Percentiles rank a stretch among this genome's conserved stretches.
Evolutionary conservation across 1,139 yeast genomes (phyloP).

Genomic region (Sugiyamaella neomexicana): DNA sequence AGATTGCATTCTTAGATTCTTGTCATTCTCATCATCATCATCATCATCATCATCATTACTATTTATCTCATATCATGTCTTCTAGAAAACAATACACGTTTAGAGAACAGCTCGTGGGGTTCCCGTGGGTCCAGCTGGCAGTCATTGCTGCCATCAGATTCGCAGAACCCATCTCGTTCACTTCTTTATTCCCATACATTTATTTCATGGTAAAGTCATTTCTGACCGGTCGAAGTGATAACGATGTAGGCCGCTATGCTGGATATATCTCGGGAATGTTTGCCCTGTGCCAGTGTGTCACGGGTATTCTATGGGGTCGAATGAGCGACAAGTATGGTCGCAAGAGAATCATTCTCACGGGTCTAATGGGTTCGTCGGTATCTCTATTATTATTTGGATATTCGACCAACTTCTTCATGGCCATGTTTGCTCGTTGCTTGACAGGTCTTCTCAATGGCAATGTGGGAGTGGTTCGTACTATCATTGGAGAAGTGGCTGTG

Average conservation of each 20-base stretch:
- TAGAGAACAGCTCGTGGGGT: slow-evolving; percentile 30
- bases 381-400: slow-evolving; percentile 56
- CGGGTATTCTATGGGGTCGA: slow-evolving; percentile 61
- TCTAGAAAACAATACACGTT: slow-evolving; percentile 24
- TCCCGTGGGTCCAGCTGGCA: slow-evolving; percentile 46
- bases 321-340: slow-evolving; percentile 58
- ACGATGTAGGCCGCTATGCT: slow-evolving; percentile 56
- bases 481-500: slow-evolving; percentile 58
- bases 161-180: slow-evolving; percentile 63
- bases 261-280: slow-evolving; percentile 60
- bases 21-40: not conserved
- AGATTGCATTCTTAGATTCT: not conserved
- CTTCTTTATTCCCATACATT: slow-evolving; percentile 63
- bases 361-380: slow-evolving; percentile 52
- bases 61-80: no score
- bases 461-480: slow-evolving; percentile 59
- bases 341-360: slow-evolving; percentile 54
- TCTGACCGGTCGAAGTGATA: slow-evolving; percentile 50
- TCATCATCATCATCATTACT: no score
- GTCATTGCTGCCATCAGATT: slow-evolving; percentile 50
- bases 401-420: slow-evolving; percentile 51
- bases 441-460: slow-evolving; percentile 64
- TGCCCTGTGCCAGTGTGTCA: slow-evolving; percentile 54
- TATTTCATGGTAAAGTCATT: slow-evolving; percentile 64
- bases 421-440: slow-evolving; percentile 52